Conservation (phyloP, 1,139 yeast genomes). For the Yamadazyma taylorii region DNA sequence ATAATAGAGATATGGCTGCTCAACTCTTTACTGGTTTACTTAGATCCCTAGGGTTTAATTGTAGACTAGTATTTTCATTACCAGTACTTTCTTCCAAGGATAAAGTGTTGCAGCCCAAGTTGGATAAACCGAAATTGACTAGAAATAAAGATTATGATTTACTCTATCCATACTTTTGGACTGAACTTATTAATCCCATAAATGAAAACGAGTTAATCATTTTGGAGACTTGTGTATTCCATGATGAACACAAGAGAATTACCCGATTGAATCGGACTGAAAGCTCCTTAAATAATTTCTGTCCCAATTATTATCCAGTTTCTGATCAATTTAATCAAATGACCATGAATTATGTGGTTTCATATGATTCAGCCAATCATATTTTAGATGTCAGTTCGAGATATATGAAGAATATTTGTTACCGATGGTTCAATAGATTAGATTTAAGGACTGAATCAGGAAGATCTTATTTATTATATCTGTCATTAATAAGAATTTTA, state of each 20-base stretch:
- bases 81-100: constrained; percentile 27
- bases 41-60: constrained; percentile 33
- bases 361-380: constrained; percentile 20
- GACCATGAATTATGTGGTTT: constrained; percentile 36
- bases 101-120: constrained; percentile 25
- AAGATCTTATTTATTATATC: constrained; percentile 26
- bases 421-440: constrained; percentile 31
- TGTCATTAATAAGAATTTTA: constrained; percentile 24
- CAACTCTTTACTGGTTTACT: constrained; percentile 35
- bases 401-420: constrained; percentile 35
- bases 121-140: constrained; percentile 22
- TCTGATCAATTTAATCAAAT: constrained; percentile 29
- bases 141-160: constrained; percentile 36
- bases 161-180: constrained; percentile 42
- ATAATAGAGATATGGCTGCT: constrained; percentile 40
- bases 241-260: constrained; percentile 30
- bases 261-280: constrained; percentile 21
- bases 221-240: constrained; percentile 33
- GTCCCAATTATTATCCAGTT: constrained; percentile 25
- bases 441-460: constrained; percentile 36
- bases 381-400: constrained; percentile 35
- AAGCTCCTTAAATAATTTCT: constrained; percentile 11
- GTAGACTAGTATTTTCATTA: constrained; percentile 35
- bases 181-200: constrained; percentile 38
- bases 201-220: constrained; percentile 27